Percentiles rank a stretch among this genome's conserved stretches.
Evolutionary conservation across 768 basidiomycete genomes (phyloP).

Genomic region (Russula sp.): DNA sequence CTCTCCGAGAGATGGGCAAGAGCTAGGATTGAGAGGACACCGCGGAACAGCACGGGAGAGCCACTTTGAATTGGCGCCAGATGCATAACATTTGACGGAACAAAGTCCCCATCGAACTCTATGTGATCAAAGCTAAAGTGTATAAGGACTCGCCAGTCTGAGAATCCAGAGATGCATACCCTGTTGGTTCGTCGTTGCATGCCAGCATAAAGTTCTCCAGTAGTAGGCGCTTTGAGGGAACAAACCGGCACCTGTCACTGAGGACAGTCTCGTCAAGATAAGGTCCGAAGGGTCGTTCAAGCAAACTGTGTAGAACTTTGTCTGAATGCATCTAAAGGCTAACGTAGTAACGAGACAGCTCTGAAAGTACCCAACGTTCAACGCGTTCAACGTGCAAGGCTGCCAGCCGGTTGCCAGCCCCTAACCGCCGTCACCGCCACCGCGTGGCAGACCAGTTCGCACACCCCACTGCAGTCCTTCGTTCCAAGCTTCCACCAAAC

Average conservation of each 20-base stretch:
- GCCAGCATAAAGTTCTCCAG: conserved; percentile 15
- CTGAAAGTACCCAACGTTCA: too few species aligned
- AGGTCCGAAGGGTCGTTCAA: conserved; percentile 31
- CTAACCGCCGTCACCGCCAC: neutral
- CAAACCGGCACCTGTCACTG: conserved; percentile 20
- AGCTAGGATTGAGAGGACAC: conserved; percentile 41
- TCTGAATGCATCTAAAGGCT: neutral
- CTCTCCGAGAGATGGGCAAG: conserved; percentile 46
- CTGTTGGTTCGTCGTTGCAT: conserved; percentile 3
- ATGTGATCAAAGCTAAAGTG: conserved; percentile 12
- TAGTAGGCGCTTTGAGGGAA: neutral
- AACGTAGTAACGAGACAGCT: neutral
- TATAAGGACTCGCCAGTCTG: neutral
- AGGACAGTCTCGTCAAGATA: conserved; percentile 32
- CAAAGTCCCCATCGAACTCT: conserved; percentile 1
- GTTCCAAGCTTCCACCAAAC: neutral
- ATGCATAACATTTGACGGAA: neutral
- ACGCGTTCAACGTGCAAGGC: neutral
- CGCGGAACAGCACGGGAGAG: conserved; percentile 43
- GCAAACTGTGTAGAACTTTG: neutral
- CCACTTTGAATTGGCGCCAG: neutral
- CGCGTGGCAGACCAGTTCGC: neutral
- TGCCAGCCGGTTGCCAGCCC: too few species aligned
- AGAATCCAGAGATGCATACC: conserved; percentile 3
- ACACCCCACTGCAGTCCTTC: neutral